Evolutionary conservation across 768 basidiomycete genomes (phyloP), one percentile per base, ranked within the genome.

Genomic region (Rhodosporidiobolus sp.): DNA sequence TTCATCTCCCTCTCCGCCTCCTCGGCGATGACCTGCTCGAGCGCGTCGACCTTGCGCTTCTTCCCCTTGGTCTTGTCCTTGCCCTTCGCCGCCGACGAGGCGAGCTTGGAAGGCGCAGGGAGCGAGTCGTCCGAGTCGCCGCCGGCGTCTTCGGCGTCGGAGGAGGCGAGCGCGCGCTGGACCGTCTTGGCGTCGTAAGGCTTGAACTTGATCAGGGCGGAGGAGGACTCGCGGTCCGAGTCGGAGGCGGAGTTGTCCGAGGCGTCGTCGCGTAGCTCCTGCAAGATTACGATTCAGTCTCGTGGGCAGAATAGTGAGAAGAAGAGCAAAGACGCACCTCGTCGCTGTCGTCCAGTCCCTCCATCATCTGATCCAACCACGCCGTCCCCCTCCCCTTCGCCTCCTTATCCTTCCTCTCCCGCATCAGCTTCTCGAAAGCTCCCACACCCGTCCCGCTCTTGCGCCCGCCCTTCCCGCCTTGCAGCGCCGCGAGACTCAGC

Each of bases 61-160:
- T 62, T 55, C 35, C 8, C 56, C 43, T n/a, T n/a, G n/a, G n/a
- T n/a, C n/a, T n/a, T n/a, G n/a, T n/a, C n/a, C n/a, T n/a, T n/a
- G n/a, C n/a, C n/a, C n/a, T n/a, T n/a, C n/a, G n/a, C n/a, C n/a
- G n/a, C n/a, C n/a, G n/a, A n/a, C n/a, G 43, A 26, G 45, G 50
- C 50, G 17, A 26, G 26, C 10, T 20, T 11, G 50, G 60, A 49
- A 30, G 70, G 70, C 20, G 64, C 65, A 34, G 53, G 59, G 4
- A 71, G 65, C 45, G 65, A 64, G 43, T 71, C 70, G 54, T 63
- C 67, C 32, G 60, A 56, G 17, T 24, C 32, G 20, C n/a, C n/a
- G 38, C 14, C 38, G 38, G 11, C 38, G 38, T 52, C 53, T 6
- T 43, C 57, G 57, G 20, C 57, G 35, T 55, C 53, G 38, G 50